Percentiles rank a stretch among this genome's conserved stretches.
These are phyloP conservation scores for Botrytis squamosa DNA, from an alignment of 2,329 filamentous ascomycete species.

Conservation along the genomic window DNA sequence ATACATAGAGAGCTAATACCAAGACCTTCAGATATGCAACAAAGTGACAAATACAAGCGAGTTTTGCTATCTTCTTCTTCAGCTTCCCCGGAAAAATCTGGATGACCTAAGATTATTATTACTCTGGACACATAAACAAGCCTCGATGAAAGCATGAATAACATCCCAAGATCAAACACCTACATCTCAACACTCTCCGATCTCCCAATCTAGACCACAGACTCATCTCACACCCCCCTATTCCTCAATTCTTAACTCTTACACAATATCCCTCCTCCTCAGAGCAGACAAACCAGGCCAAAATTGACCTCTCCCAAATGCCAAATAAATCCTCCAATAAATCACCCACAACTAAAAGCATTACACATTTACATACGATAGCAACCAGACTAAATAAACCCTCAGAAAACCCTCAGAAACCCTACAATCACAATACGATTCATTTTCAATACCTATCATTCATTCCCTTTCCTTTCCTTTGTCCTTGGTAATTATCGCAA, in stretches of 20 bases:
- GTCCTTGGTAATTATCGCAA: too few relatives aligned
- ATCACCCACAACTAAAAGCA: background rate
- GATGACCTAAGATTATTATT: background rate
- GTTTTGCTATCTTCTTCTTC: background rate
- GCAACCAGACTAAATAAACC: too few relatives aligned
- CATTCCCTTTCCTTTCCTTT: too few relatives aligned
- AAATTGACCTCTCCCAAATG: background rate
- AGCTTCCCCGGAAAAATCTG: background rate
- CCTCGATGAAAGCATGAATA: background rate
- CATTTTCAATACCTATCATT: too few relatives aligned
- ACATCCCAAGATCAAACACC: background rate
- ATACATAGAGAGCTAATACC: background rate
- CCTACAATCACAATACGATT: too few relatives aligned
- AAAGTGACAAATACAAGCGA: background rate
- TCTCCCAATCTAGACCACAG: background rate
- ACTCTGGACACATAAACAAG: background rate
- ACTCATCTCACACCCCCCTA: background rate
- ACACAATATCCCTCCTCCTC: background rate
- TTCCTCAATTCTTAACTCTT: background rate
- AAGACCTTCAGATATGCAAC: slow-evolving; percentile 1
- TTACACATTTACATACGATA: background rate
- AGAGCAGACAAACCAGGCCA: background rate
- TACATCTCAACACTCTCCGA: background rate
- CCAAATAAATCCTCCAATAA: background rate
- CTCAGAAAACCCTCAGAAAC: too few relatives aligned